Percentiles rank a stretch among this genome's conserved stretches.
phyloP scores from a whole-genome alignment of 805 yeast species.

The Candida parachauliodes region DNA sequence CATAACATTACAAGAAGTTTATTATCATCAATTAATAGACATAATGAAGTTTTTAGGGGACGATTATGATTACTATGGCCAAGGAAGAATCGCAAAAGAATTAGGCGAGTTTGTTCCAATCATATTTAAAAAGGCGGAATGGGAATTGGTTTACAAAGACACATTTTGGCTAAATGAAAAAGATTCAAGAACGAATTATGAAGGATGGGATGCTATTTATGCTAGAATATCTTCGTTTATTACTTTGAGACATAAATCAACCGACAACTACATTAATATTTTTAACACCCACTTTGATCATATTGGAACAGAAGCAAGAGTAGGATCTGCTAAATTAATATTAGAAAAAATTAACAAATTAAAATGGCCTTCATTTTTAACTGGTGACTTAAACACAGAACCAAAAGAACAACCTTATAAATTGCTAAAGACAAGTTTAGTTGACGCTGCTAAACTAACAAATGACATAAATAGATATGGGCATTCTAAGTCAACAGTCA shows the following conservation, averaged over 20 bases:
- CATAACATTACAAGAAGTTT: conserved; percentile 39
- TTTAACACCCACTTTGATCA: conserved; percentile 41
- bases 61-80: conserved; percentile 30
- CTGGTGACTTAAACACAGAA: conserved; percentile 28
- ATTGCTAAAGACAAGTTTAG: conserved; percentile 11
- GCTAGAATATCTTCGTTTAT: conserved; percentile 32
- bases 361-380: conserved; percentile 30
- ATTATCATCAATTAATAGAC: conserved; percentile 31
- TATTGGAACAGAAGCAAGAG: conserved; percentile 25
- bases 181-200: conserved; percentile 27
- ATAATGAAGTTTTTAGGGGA: conserved; percentile 26
- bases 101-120: conserved; percentile 33
- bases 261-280: conserved; percentile 25
- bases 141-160: conserved; percentile 24
- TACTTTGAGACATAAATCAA: conserved; percentile 24
- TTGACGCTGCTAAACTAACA: conserved; percentile 18
- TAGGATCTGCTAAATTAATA: conserved; percentile 29
- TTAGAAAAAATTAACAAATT: conserved; percentile 22
- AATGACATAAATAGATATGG: conserved; percentile 25
- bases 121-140: conserved; percentile 24
- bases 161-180: conserved; percentile 36
- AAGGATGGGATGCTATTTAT: conserved; percentile 39
- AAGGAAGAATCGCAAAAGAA: conserved; percentile 24
- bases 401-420: conserved; percentile 20
- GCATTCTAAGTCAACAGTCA: conserved; percentile 26